Base-by-base conservation (phyloP, 352 stramenopile species). In the Phytophthora agathidicida region DNA sequence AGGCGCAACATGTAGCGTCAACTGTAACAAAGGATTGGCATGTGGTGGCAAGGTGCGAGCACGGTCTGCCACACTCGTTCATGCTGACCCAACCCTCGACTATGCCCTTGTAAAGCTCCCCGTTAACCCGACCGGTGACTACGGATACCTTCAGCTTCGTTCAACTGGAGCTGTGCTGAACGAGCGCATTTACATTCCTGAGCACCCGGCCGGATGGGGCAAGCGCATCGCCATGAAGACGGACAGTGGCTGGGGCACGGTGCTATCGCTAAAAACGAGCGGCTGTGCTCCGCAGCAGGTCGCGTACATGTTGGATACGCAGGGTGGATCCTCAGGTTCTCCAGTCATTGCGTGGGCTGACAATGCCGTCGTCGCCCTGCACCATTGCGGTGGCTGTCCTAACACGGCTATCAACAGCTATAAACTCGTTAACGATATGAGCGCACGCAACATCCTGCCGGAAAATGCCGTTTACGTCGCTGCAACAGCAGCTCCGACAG, bases 331-430 rank as follows among this genome's bases (percentile, higher is more conserved):
- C 7, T 94, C 85, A 0, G 81, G 83, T 8, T 94, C 85, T 7
- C 83, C 81, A 0, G 71, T 93, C 8, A 63, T 94, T 37, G 63
- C 68, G 10, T 80, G 53, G 62, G 51, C 24, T 0, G 86, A 94
- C 53, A 91, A 93, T 24, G 24, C 60, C 0, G 86, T 94, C n/a
- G 65, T 92, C 2, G 86, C 65, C 1, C 61, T 94, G 4, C 85
- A 93, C 51, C 84, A 93, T 50, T 94, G 85, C 41, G 85, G 85
- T 11, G 85, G 83, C 1, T 94, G 85, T 23, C 80, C 78, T n/a
- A 94, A 94, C 65, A 88, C 77, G 2, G 81, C 78, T 8, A 82
- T 93, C 46, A 90, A 89, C 58, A 79, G 59, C 35, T 60, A 88
- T 46, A 80, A 81, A 37, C 77, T 94, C 43, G 42, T 90, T 8